phyloP scores from a whole-genome alignment of 805 yeast genomes.

The Brettanomyces custersianus region DNA sequence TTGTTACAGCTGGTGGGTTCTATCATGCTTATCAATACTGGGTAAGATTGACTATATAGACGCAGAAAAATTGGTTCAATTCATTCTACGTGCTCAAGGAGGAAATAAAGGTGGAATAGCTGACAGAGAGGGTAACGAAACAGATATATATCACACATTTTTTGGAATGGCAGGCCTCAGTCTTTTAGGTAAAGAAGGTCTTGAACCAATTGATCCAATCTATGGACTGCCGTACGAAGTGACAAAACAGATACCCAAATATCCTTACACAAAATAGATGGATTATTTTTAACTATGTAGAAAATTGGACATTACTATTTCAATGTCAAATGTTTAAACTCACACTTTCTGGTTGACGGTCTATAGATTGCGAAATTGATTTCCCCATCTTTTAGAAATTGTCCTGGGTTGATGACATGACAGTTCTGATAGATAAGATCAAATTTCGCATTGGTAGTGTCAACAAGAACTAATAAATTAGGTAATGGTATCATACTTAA shows the following conservation, averaged over 20 bases:
- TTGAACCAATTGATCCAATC: slow-evolving; percentile 70
- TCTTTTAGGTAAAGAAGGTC: slow-evolving; percentile 51
- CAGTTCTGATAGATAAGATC: slow-evolving; percentile 79
- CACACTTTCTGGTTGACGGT: slow-evolving; percentile 48
- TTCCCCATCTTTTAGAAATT: slow-evolving; percentile 35
- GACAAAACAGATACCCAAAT: slow-evolving; percentile 25
- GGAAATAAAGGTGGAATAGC: slow-evolving; percentile 76
- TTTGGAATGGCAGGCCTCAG: slow-evolving; percentile 88
- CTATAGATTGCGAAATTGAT: slow-evolving; percentile 67
- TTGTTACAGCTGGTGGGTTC: slow-evolving; percentile 98
- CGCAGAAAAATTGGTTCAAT: slow-evolving; percentile 45
- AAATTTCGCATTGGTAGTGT: slow-evolving; percentile 61
- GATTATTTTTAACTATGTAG: neutral
- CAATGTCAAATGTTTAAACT: slow-evolving; percentile 35
- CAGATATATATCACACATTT: slow-evolving; percentile 86
- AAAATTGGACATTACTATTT: too few relatives aligned
- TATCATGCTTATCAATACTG: slow-evolving; percentile 64
- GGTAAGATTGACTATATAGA: slow-evolving; percentile 73
- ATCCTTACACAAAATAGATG: slow-evolving; percentile 14
- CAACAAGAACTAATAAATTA: slow-evolving; percentile 51
- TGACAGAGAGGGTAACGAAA: slow-evolving; percentile 85
- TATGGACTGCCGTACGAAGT: slow-evolving; percentile 70
- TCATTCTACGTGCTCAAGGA: slow-evolving; percentile 76
- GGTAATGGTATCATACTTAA: slow-evolving; percentile 77
- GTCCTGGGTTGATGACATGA: slow-evolving; percentile 65